Evolutionary conservation across 1,284 basidiomycete species (phyloP).

Genomic region (Sphagnurus paluster): DNA sequence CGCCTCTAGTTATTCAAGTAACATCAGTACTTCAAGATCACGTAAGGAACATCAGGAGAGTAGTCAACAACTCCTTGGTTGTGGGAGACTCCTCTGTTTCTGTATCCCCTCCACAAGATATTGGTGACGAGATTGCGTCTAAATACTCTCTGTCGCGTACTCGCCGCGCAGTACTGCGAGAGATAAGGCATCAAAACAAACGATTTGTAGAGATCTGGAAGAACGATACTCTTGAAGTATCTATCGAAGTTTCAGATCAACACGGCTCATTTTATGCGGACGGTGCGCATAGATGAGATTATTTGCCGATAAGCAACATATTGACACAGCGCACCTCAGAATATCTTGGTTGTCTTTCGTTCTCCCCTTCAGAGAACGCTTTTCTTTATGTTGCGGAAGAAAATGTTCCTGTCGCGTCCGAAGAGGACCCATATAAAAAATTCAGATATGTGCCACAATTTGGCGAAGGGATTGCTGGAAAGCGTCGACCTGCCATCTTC

Average conservation of each 20-base stretch:
- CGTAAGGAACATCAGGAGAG: slow-evolving; percentile 19
- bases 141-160: slow-evolving; percentile 45
- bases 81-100: slow-evolving; percentile 10
- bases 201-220: slow-evolving; percentile 67
- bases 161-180: slow-evolving; percentile 48
- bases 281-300: slow-evolving; percentile 35
- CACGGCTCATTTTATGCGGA: slow-evolving; percentile 66
- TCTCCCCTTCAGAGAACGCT: slow-evolving; percentile 50
- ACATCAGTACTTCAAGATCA: slow-evolving; percentile 23
- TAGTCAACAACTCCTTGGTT: slow-evolving; percentile 15
- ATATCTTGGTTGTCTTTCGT: slow-evolving; percentile 46
- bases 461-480: slow-evolving; percentile 53
- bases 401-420: slow-evolving; percentile 31
- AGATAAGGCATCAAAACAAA: slow-evolving; percentile 29
- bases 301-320: slow-evolving; percentile 27
- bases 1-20: neutral
- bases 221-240: slow-evolving; percentile 38
- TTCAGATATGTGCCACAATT: slow-evolving; percentile 55
- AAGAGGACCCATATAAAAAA: slow-evolving; percentile 43
- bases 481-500: slow-evolving; percentile 50
- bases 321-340: slow-evolving; percentile 39
- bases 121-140: slow-evolving; percentile 42
- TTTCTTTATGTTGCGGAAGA: slow-evolving; percentile 61
- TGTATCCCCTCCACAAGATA: slow-evolving; percentile 31
- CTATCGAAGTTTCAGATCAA: slow-evolving; percentile 54